Evolutionary conservation across 2,329 filamentous ascomycete genomes (phyloP), one percentile per base, ranked within the genome.

Genomic region (Apiospora kogelbergensis): DNA sequence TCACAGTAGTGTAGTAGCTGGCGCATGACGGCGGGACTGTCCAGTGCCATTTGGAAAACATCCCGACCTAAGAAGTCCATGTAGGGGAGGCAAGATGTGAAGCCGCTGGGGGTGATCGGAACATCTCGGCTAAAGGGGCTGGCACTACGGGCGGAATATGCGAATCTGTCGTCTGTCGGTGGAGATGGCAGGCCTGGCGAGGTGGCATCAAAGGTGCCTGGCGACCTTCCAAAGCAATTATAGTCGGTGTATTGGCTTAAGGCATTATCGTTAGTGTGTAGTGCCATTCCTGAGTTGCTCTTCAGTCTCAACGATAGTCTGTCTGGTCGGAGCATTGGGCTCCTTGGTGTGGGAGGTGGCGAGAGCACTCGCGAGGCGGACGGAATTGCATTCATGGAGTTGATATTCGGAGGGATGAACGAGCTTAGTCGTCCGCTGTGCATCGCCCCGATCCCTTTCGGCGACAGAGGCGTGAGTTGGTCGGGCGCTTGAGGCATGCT

Each of bases 1-100:
- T 83, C 81, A n/a, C 85, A 84, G 74, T 87, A 89, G 57, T 80
- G 81, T 68, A 82, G 79, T 24, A 89, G 76, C 41, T 83, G 81
- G 68, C 82, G 79, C 1, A 81, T 81, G 0, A 84, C 84, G 4
- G 78, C 79, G 0, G 84, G 82, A 70, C 87, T 83, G 70, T 82
- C 80, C 64, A 89, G 79, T 1, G 85, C 84, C 71, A 85, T 78
- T 63, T 84, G 81, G 68, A 89, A 84, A 30, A 85, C 81, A 33
- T 86, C 84, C 5, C 78, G 77, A 26, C 84, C 82, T 67, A 87
- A 82, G 70, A 89, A 84, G 66, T 86, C 82, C 0, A 83, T 79
- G 44, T 83, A 78, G 0, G 78, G 74, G 60, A 75, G 65, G n/a
- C 67, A 42, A 30, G 71, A 67, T 22, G 66, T 65, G 20, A 70